phyloP scores from a whole-genome alignment of 2,329 filamentous ascomycete genomes.

The Metarhizium sp. region DNA sequence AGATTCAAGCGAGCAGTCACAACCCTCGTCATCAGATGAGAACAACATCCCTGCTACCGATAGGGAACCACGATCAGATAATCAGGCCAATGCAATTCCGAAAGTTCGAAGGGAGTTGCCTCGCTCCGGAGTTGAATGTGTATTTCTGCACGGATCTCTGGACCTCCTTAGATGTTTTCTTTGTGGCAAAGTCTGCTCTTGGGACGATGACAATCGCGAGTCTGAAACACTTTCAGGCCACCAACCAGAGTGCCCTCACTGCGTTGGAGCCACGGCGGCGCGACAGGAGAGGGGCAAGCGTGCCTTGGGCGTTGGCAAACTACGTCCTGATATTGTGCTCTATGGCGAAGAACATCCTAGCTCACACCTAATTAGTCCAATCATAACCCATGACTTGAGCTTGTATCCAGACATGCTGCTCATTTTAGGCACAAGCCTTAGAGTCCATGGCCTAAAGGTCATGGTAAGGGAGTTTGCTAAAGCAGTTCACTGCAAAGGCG shows the following conservation, averaged over 20 bases:
- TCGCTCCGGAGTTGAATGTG: constrained; percentile 47
- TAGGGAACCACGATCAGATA: constrained; percentile 11
- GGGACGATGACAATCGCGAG: constrained; percentile 49
- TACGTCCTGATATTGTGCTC: constrained; percentile 64
- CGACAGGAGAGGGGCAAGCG: constrained; percentile 57
- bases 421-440: constrained; percentile 61
- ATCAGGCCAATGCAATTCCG: constrained; percentile 9
- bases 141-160: constrained; percentile 65
- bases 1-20: constrained; percentile 6
- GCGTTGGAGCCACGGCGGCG: constrained; percentile 50
- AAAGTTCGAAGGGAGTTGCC: constrained; percentile 17
- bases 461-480: constrained; percentile 65
- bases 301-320: constrained; percentile 55
- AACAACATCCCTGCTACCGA: constrained; percentile 1
- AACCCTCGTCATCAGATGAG: constrained; percentile 8
- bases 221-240: constrained; percentile 50
- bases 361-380: constrained; percentile 56
- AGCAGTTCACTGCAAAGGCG: constrained; percentile 57
- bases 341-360: constrained; percentile 67
- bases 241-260: constrained; percentile 59
- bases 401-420: constrained; percentile 58
- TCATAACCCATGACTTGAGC: constrained; percentile 58
- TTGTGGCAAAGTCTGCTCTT: constrained; percentile 47
- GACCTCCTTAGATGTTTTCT: constrained; percentile 54
- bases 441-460: constrained; percentile 62